phyloP scores from a whole-genome alignment of 306 rosid genomes.

The Cicer arietinum region DNA sequence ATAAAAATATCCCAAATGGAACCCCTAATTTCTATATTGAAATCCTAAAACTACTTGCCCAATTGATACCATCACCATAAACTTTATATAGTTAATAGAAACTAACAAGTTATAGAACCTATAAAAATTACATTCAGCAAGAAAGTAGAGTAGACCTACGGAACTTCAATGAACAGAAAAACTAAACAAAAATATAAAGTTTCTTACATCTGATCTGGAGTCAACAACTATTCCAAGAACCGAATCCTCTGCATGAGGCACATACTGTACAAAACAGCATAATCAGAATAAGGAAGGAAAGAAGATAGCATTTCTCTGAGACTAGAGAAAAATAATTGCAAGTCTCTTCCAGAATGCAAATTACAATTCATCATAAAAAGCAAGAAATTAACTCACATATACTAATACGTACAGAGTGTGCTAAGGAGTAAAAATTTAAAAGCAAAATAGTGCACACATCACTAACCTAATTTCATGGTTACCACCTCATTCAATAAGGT shows the following conservation, averaged over 20 bases:
- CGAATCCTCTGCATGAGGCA: constrained; percentile 82
- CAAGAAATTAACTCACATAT: background rate
- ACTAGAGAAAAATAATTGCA: background rate
- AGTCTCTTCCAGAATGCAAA: constrained; percentile 35
- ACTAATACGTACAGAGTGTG: background rate
- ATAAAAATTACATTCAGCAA: constrained; percentile 20
- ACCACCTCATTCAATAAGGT: constrained; percentile 12
- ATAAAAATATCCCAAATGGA: constrained; percentile 2
- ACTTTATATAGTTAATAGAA: constrained; percentile 2
- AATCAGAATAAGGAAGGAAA: constrained; percentile 11
- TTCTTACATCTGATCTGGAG: constrained; percentile 85
- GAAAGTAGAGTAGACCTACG: background rate
- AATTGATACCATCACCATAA: background rate
- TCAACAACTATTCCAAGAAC: constrained; percentile 90
- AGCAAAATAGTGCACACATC: constrained; percentile 2
- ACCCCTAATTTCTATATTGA: constrained; percentile 4
- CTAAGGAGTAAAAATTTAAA: background rate
- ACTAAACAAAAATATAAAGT: constrained; percentile 16
- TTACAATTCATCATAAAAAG: constrained; percentile 2
- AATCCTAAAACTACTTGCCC: background rate
- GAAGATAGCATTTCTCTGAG: background rate
- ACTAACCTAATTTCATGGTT: constrained; percentile 9
- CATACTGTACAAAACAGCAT: constrained; percentile 66
- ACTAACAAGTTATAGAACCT: background rate
- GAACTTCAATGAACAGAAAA: constrained; percentile 13